phyloP scores from a whole-genome alignment of 352 stramenopile species.

The Halophytophthora batemanensis region DNA sequence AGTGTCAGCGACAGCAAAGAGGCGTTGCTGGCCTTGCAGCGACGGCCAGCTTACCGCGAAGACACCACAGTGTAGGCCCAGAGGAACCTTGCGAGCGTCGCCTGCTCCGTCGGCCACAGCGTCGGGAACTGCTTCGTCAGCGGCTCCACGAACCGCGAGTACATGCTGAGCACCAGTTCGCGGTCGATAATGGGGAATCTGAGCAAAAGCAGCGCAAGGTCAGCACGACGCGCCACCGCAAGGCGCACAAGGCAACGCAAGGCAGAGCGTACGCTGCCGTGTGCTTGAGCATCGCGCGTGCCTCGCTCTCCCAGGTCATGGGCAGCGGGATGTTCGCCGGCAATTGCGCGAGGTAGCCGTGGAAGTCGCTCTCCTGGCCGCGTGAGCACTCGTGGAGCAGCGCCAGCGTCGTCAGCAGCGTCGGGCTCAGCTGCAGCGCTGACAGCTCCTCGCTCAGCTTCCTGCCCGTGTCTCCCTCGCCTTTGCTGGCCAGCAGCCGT shows the following conservation, averaged over 20 bases:
- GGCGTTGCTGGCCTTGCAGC: neutral
- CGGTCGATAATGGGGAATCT: constrained; percentile 52
- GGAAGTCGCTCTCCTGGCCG: constrained; percentile 37
- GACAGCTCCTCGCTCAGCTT: constrained; percentile 27
- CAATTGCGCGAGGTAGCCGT: constrained; percentile 63
- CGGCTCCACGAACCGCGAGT: constrained; percentile 29
- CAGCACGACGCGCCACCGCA: neutral
- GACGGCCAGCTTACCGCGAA: constrained; percentile 37
- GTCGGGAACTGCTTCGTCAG: constrained; percentile 34
- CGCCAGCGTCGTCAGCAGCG: constrained; percentile 40
- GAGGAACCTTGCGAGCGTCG: constrained; percentile 43
- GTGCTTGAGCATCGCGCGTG: constrained; percentile 33
- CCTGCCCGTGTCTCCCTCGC: constrained; percentile 5
- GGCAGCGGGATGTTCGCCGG: constrained; percentile 45
- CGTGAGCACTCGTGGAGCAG: constrained; percentile 41
- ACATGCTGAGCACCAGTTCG: constrained; percentile 53
- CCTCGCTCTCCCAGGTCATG: constrained; percentile 33
- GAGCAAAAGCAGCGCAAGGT: no score
- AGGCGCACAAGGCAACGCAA: neutral
- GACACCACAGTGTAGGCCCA: constrained; percentile 75
- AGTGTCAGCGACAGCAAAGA: neutral
- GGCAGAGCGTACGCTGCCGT: constrained; percentile 40
- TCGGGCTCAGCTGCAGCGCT: constrained; percentile 38
- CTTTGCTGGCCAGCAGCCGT: constrained; percentile 6
- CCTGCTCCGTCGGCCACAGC: constrained; percentile 33